Percentiles rank a stretch among this genome's conserved stretches.
Conservation (phyloP, 139 green algal genomes). For the Closterium sp. region DNA sequence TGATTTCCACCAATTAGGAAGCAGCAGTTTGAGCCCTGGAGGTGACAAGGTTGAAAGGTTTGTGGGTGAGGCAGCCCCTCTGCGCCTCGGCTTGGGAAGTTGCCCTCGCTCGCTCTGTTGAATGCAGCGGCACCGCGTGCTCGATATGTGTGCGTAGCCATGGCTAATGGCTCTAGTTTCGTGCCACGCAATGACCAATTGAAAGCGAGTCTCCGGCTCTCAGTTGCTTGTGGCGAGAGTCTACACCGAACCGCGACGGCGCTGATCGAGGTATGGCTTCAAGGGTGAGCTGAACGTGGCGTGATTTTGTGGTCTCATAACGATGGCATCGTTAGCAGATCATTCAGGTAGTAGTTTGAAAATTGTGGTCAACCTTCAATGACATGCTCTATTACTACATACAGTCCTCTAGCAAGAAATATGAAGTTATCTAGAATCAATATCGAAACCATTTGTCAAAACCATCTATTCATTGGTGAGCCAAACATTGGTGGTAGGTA, state of each 20-base stretch:
- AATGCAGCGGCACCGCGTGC: not conserved
- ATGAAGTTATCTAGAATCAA: no score
- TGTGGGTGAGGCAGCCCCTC: no score
- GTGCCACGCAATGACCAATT: not conserved
- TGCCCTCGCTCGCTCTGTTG: not conserved
- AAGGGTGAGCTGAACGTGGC: not conserved
- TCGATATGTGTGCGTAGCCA: not conserved
- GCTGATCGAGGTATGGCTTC: not conserved
- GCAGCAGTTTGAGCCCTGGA: not conserved
- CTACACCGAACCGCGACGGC: conserved; percentile 4
- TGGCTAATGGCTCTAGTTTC: not conserved
- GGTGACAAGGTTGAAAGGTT: not conserved
- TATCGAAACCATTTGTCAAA: no score
- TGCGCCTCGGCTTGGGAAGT: not conserved
- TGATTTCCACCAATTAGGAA: not conserved
- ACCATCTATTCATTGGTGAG: no score
- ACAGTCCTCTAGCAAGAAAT: no score
- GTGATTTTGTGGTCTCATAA: not conserved
- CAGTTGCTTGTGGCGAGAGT: conserved; percentile 3
- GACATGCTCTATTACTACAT: no score
- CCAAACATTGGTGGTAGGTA: no score
- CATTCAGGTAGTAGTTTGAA: no score
- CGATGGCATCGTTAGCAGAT: conserved; percentile 11
- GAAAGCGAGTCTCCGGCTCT: not conserved
- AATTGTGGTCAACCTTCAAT: no score